These are phyloP conservation scores for Microbotryum intermedium DNA, from an alignment of 1,284 basidiomycete genomes.

Conservation along the genomic window DNA sequence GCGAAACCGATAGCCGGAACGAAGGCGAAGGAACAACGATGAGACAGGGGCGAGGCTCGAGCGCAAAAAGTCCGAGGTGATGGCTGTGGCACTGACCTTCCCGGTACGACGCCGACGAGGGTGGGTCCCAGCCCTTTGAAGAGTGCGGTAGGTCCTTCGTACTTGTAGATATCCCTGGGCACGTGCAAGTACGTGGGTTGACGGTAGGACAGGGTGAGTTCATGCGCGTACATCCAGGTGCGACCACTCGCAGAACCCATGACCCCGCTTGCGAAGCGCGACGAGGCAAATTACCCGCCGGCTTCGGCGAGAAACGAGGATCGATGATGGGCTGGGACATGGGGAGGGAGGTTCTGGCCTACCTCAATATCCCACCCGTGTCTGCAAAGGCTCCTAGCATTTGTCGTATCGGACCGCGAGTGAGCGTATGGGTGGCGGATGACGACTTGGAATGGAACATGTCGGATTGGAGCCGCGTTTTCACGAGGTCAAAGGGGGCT, in stretches of 20 bases:
- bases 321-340: too few relatives aligned
- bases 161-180: slow-evolving; percentile 71
- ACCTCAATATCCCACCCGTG: slow-evolving; percentile 82
- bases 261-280: too few relatives aligned
- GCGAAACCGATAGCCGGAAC: not conserved
- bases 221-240: too few relatives aligned
- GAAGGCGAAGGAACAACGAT: not conserved
- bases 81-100: slow-evolving; percentile 48
- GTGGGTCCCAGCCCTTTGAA: slow-evolving; percentile 95
- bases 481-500: slow-evolving; percentile 95
- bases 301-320: too few relatives aligned
- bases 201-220: too few relatives aligned
- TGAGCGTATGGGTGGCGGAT: not conserved
- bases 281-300: too few relatives aligned
- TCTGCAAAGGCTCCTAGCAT: slow-evolving; percentile 67
- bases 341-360: slow-evolving; percentile 37
- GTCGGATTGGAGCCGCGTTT: slow-evolving; percentile 90
- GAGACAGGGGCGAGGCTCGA: not conserved
- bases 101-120: slow-evolving; percentile 88
- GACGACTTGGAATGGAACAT: slow-evolving; percentile 50
- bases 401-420: not conserved
- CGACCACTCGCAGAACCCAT: too few relatives aligned
- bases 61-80: too few relatives aligned
- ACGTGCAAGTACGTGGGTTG: too few relatives aligned
- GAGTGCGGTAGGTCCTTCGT: slow-evolving; percentile 80